Base-by-base conservation (phyloP, 306 rosid genomes). In the Vigna hirtella region DNA sequence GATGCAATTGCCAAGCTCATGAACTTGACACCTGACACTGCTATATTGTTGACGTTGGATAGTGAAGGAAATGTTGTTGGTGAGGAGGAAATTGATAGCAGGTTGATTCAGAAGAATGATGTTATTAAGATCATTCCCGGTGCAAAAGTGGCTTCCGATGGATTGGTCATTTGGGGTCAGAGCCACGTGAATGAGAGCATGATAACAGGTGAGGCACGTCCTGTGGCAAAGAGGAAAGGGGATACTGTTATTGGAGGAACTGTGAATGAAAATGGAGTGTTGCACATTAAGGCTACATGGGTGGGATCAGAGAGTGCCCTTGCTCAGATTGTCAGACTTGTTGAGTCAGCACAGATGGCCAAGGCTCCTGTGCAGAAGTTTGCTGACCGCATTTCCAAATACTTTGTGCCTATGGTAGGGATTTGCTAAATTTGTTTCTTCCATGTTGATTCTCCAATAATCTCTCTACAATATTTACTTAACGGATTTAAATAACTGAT, bases 101-200 rank as follows among this genome's bases (percentile, higher is more conserved):
- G 93, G 57, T 74, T 94, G 89, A 83, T 91, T 68, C 98, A 94
- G 78, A 89, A 88, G 90, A 86, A 88, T 73, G 98, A 91, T 78
- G 89, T 89, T 52, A 87, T 94, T 45, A 92, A 85, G 80, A 66
- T 87, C 18, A 36, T 88, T 36, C 97, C 97, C 0, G 96, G 97
- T 5, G 92, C 91, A 0, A 94, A 89, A 79, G 94, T 91, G 13
- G 96, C 93, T 51, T 90, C 91, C 0, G 97, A 94, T 83, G 98
- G 98, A 8, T 36, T 72, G 40, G 94, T 91, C 38, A 24, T 85
- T 4, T 84, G 96, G 97, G 98, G 98, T 3, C 90, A 87, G 66
- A 94, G 98, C 79, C 89, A 90, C 51, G 97, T 94, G 69, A 94
- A 94, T 69, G 97, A 94, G 88, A 94, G 97, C 79, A 91, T 94